phyloP scores from a whole-genome alignment of 2,329 filamentous ascomycete species.

The Colletotrichum sp. region DNA sequence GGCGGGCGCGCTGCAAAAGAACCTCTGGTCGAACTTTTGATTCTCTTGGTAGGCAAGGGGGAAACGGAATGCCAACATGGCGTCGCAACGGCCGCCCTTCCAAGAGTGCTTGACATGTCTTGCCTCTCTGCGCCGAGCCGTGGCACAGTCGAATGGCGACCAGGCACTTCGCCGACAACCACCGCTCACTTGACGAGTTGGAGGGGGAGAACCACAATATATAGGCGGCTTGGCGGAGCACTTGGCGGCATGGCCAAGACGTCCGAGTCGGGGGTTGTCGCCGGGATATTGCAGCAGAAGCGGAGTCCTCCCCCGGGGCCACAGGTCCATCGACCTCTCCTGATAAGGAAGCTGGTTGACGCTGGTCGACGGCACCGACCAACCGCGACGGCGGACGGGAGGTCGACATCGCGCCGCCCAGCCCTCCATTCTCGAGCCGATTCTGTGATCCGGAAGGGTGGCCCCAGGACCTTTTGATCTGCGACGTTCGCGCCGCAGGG shows the following conservation, averaged over 20 bases:
- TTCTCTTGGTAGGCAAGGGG: neutral
- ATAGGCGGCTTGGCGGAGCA: constrained; percentile 3
- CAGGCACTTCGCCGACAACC: neutral
- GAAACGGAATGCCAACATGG: neutral
- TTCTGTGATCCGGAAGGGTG: neutral
- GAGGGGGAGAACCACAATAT: neutral
- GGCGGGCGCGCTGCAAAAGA: neutral
- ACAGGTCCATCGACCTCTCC: neutral
- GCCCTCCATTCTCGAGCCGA: neutral
- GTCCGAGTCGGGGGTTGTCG: constrained; percentile 1
- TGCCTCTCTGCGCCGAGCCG: constrained; percentile 1
- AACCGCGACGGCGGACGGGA: neutral
- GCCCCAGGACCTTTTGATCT: constrained; percentile 9
- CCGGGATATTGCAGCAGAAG: neutral
- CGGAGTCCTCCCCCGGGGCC: neutral
- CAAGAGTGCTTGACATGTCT: constrained; percentile 13
- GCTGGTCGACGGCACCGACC: neutral
- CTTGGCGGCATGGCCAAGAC: constrained; percentile 7
- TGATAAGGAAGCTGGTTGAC: constrained; percentile 4
- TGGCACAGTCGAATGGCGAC: neutral
- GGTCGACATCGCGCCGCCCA: neutral
- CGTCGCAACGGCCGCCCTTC: neutral
- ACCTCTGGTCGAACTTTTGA: constrained; percentile 2
- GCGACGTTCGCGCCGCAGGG: neutral
- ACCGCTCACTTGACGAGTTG: neutral